phyloP scores from a whole-genome alignment of 1,284 basidiomycete species.

The Ganoderma leucocontextum region DNA sequence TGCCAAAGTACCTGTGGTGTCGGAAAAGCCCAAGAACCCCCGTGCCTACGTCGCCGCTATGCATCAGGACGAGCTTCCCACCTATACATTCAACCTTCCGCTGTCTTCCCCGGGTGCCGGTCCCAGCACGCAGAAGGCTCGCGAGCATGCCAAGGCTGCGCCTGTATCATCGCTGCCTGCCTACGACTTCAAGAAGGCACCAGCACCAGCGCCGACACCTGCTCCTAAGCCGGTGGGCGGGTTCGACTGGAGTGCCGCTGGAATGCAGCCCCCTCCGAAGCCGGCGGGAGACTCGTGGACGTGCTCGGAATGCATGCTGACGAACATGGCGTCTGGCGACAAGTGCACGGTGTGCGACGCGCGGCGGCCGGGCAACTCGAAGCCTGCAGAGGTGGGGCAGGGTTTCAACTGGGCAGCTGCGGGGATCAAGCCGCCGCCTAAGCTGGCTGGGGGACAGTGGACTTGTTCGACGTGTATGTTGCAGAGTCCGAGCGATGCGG shows the following conservation, averaged over 20 bases:
- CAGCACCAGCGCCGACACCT: slow-evolving; percentile 20
- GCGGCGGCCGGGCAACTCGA: slow-evolving; percentile 36
- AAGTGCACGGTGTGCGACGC: slow-evolving; percentile 54
- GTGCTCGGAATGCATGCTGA: slow-evolving; percentile 52
- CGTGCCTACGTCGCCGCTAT: slow-evolving; percentile 36
- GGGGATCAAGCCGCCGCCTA: slow-evolving; percentile 37
- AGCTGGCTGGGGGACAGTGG: slow-evolving; percentile 35
- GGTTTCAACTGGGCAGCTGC: slow-evolving; percentile 42
- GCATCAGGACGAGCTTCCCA: slow-evolving; percentile 35
- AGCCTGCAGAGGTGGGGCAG: slow-evolving; percentile 19
- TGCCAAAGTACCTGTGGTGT: slow-evolving; percentile 10
- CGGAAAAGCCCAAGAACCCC: slow-evolving; percentile 32
- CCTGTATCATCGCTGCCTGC: slow-evolving; percentile 48
- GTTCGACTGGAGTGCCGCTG: slow-evolving; percentile 58
- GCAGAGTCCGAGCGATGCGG: slow-evolving; percentile 31
- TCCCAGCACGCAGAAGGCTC: slow-evolving; percentile 48
- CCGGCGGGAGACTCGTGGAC: slow-evolving; percentile 47
- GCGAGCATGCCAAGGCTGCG: slow-evolving; percentile 41
- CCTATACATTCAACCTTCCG: slow-evolving; percentile 34
- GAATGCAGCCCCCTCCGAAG: slow-evolving; percentile 50
- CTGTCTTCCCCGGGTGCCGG: slow-evolving; percentile 42
- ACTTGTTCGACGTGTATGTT: slow-evolving; percentile 39
- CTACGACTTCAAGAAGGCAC: slow-evolving; percentile 49
- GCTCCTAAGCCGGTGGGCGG: slow-evolving; percentile 25
- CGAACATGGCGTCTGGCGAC: slow-evolving; percentile 51